phyloP scores from a whole-genome alignment of 805 yeast species.

The Candida fluviatilis region DNA sequence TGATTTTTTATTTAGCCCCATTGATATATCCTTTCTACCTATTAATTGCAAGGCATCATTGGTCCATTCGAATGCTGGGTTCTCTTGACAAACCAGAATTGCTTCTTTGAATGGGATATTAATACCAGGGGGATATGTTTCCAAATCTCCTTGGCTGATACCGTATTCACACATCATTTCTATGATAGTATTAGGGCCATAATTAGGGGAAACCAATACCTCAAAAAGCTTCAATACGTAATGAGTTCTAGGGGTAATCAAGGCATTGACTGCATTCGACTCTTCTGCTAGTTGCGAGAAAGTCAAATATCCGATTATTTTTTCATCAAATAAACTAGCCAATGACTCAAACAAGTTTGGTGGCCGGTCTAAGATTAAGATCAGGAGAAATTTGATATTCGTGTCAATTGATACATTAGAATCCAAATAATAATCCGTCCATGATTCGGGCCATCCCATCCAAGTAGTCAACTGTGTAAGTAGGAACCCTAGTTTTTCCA shows the following conservation, averaged over 20 bases:
- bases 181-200: constrained; percentile 50
- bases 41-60: constrained; percentile 48
- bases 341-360: constrained; percentile 59
- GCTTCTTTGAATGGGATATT: constrained; percentile 63
- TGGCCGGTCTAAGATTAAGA: constrained; percentile 47
- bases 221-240: constrained; percentile 60
- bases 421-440: constrained; percentile 56
- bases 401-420: constrained; percentile 31
- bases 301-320: constrained; percentile 52
- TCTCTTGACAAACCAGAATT: constrained; percentile 49
- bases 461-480: constrained; percentile 59
- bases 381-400: constrained; percentile 38
- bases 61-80: constrained; percentile 47
- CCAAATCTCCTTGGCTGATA: constrained; percentile 49
- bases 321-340: constrained; percentile 39
- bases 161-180: constrained; percentile 57
- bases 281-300: constrained; percentile 69
- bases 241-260: constrained; percentile 64
- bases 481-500: constrained; percentile 45
- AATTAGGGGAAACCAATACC: constrained; percentile 50
- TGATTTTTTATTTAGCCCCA: constrained; percentile 18
- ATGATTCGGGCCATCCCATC: constrained; percentile 70
- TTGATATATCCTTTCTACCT: constrained; percentile 63
- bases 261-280: constrained; percentile 51
- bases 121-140: constrained; percentile 72